These are phyloP conservation scores for Gardenia jasminoides DNA, from an alignment of 257 asterid species.

Conservation along the genomic window DNA sequence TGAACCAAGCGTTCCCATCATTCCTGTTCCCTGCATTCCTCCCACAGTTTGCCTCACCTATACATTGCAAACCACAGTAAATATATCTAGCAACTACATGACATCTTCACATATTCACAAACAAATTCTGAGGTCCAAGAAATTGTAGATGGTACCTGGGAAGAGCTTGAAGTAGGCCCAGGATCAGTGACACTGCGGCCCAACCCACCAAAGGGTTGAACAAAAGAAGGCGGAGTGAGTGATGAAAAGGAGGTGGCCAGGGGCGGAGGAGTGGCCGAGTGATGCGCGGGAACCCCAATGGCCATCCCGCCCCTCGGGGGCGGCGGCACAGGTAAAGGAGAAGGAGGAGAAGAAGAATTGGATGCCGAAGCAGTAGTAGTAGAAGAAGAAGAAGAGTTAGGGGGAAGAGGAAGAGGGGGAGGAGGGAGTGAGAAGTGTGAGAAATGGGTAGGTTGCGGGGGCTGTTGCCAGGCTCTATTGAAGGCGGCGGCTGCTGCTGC, in stretches of 20 bases:
- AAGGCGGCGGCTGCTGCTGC: conserved; percentile 1
- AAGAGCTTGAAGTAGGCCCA: conserved; percentile 27
- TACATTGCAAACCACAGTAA: conserved; percentile 11
- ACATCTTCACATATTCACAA: background rate
- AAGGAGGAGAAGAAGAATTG: conserved; percentile 22
- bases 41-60: conserved; percentile 65
- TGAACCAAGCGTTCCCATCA: conserved; percentile 68
- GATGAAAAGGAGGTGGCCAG: conserved; percentile 63
- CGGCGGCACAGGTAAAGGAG: conserved; percentile 12
- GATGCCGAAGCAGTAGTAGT: conserved; percentile 26
- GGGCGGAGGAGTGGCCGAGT: conserved; percentile 46
- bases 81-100: background rate
- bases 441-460: conserved; percentile 43
- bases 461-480: conserved; percentile 47
- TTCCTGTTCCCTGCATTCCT: conserved; percentile 59
- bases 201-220: conserved; percentile 47
- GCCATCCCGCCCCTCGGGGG: conserved; percentile 69
- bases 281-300: conserved; percentile 80
- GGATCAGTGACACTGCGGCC: conserved; percentile 35
- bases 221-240: conserved; percentile 51
- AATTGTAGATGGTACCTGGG: conserved; percentile 38
- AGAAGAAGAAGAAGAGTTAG: conserved; percentile 33
- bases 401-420: conserved; percentile 51
- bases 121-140: background rate
- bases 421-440: conserved; percentile 63